Base-by-base conservation (phyloP, 257 asterid genomes). In the Solanum paucissectum region DNA sequence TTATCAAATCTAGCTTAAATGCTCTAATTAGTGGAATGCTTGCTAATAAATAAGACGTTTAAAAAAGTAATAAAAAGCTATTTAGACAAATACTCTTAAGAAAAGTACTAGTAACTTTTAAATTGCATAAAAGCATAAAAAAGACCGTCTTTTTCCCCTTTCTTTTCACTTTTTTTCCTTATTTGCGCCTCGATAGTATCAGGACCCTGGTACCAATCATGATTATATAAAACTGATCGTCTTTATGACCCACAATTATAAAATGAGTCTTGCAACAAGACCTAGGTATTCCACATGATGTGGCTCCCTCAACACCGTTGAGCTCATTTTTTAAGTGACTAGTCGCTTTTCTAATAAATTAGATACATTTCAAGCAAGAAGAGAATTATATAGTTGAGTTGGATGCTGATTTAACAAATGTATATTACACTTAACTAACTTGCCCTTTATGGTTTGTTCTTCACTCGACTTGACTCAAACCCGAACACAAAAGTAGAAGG, bases 81-180 rank as follows among this genome's bases (percentile, higher is more conserved):
- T 49, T 49, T 49, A 16, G 23, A 16, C 23, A 52, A 52, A 16
- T 52, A 52, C 9, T 52, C 23, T 52, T 14, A 52, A 16, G 0
- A 52, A 52, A 52, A 2, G 60, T 46, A 13, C 1, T 14, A 5
- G 60, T 49, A 49, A 0, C 49, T 36, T 74, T 21, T 20, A 37
- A 25, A 20, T 36, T 36, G 82, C 52, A 36, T 10, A 74, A 74
- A 36, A 73, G 18, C 18, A 74, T 74, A 14, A 25, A 33, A 72
- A 72, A 72, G 27, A 9, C 25, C 0, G 8, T 12, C 7, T 46
- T 46, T 46, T 4, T 0, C 2, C 16, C 0, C n/a, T 21, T 33
- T 32, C n/a, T 40, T 71, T 29, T 29, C 75, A 29, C 33, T 64
- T 64, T 64, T 62, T n/a, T 1, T 20, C 38, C 1, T 40, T 4